Base-by-base conservation (phyloP, 2,329 filamentous ascomycete species). In the Cercospora sp. region DNA sequence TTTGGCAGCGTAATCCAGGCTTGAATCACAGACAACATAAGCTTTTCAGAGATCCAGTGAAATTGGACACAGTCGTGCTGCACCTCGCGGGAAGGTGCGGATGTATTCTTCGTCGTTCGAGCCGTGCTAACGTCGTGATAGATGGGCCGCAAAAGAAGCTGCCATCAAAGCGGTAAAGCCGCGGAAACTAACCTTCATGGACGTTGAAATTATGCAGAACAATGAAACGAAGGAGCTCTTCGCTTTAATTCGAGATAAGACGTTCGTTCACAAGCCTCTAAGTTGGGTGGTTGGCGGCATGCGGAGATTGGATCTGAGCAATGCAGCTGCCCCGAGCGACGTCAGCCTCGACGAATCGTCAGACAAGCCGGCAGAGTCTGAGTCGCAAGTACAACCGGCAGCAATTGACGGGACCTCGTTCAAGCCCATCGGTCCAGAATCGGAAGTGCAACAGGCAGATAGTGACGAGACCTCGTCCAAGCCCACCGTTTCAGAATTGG, bases 191-290 rank as follows among this genome's bases (percentile, higher is more conserved):
- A 69, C 74, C 4, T 74, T 81, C 31, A 74, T 78, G 28, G 73
- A 79, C n/a, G 77, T 83, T 57, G 77, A 83, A 58, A 80, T 84
- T 26, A 71, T 72, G n/a, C 60, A 45, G 20, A n/a, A 62, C 16
- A 60, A 42, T 9, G 57, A 16, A 12, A 16, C 33, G 8, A 39
- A 87, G 88, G 63, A 91, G 89, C 76, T 91, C 93, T 79, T 91
- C 91, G 1, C 86, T 85, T 63, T 73, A 45, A 72, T 73, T 20
- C 59, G 60, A 9, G 72, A 73, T 28, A 9, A 55, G 5, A 7
- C 55, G 13, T 53, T 8, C 48, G 31, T 58, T 9, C 62, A 10
- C 23, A 5, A 16, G 28, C 51, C 18, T 36, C 48, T 9, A 7
- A 12, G 12, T 8, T 9, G 3, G 13, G 16, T 10, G 33, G 16